phyloP scores from a whole-genome alignment of 2,329 filamentous ascomycete genomes.

The Fusarium virguliforme region DNA sequence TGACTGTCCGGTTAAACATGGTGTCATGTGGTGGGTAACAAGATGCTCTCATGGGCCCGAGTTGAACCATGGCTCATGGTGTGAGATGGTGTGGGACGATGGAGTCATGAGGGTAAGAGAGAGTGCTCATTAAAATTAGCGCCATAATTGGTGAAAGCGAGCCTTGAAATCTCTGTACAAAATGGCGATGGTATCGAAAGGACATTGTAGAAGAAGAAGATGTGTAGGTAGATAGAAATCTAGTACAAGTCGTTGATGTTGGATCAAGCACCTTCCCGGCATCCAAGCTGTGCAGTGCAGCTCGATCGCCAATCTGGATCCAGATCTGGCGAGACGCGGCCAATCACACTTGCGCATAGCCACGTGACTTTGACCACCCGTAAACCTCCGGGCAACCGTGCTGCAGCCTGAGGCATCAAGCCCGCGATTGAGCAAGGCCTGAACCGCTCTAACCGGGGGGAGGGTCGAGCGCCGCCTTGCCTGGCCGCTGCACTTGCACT shows the following conservation, averaged over 20 bases:
- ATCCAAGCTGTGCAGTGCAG: neutral
- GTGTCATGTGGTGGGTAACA: neutral
- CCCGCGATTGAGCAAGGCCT: constrained; percentile 32
- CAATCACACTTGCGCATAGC: constrained; percentile 9
- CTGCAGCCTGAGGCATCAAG: constrained; percentile 39
- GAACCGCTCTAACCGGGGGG: constrained; percentile 51
- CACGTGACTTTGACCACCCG: constrained; percentile 34
- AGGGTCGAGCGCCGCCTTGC: constrained; percentile 33
- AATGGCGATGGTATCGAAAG: neutral
- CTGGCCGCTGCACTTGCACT: constrained; percentile 3
- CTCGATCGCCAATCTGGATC: constrained; percentile 20
- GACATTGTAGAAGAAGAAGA: neutral
- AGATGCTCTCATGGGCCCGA: neutral
- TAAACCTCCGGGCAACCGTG: constrained; percentile 34
- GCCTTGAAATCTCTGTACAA: too few species aligned
- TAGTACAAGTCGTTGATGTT: neutral
- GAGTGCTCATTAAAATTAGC: neutral
- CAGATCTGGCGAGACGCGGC: constrained; percentile 14
- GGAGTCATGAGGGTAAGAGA: constrained; percentile 1
- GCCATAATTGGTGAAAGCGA: neutral
- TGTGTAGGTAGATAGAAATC: neutral
- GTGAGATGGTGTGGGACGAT: neutral
- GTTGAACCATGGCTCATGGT: neutral
- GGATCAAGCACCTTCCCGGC: constrained; percentile 4
- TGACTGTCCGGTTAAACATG: neutral